Evolutionary conservation across 148 eudicot species (phyloP).

Genomic region (Dysphania ambrosioides): DNA sequence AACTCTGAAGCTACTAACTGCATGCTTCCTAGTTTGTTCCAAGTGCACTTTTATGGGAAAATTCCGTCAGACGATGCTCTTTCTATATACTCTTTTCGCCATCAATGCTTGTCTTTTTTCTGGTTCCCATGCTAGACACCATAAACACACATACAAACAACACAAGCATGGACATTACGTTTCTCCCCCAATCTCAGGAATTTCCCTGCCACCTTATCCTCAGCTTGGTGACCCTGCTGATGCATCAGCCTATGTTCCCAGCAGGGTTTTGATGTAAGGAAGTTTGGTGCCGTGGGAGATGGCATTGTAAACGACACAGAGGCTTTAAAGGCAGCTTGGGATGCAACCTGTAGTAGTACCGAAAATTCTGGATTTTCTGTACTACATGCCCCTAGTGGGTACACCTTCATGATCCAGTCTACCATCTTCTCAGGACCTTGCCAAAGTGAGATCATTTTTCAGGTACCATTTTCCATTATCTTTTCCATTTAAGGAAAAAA

Average conservation of each 20-base stretch:
- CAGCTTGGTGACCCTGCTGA: conserved; percentile 38
- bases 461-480: conserved; percentile 40
- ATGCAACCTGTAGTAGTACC: conserved; percentile 46
- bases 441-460: conserved; percentile 48
- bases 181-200: conserved; percentile 31
- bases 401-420: conserved; percentile 76
- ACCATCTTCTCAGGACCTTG: conserved; percentile 88
- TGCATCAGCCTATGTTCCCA: conserved; percentile 28
- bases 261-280: conserved; percentile 45
- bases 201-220: conserved; percentile 42
- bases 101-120: conserved; percentile 11
- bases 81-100: conserved; percentile 24
- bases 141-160: conserved; percentile 38
- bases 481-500: not conserved
- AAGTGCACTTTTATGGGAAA: conserved; percentile 25
- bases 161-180: conserved; percentile 36
- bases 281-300: conserved; percentile 76
- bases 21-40: not conserved
- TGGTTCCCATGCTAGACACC: conserved; percentile 44
- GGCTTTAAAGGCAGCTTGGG: conserved; percentile 74
- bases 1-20: no score
- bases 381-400: conserved; percentile 50
- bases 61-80: conserved; percentile 12
- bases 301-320: conserved; percentile 60
- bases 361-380: conserved; percentile 38